Conservation (phyloP, 257 asterid genomes). For the Solanum pennellii region DNA sequence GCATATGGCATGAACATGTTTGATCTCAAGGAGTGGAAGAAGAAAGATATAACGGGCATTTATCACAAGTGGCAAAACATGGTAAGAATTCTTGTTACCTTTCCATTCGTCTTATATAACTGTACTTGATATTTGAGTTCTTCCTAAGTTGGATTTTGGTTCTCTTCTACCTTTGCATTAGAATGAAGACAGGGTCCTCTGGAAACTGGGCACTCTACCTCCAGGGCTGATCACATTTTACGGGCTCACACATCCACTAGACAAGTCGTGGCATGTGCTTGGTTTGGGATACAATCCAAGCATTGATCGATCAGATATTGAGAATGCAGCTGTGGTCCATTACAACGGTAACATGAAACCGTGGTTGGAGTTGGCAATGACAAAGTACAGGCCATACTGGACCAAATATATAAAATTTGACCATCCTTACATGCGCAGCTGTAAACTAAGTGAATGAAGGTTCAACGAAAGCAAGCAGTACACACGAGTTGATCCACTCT, state of each 20-base stretch:
- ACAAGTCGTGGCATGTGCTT: conserved; percentile 96
- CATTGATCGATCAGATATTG: conserved; percentile 65
- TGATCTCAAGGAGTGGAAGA: conserved; percentile 93
- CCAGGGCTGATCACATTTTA: conserved; percentile 93
- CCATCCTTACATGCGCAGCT: conserved; percentile 64
- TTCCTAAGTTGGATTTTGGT: not conserved
- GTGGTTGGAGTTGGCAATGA: conserved; percentile 95
- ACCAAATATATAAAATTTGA: conserved; percentile 70
- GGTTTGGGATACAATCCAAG: conserved; percentile 96
- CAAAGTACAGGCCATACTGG: conserved; percentile 85
- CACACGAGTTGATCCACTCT: conserved; percentile 1
- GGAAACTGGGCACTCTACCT: conserved; percentile 98
- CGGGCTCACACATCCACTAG: conserved; percentile 85
- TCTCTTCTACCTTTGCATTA: conserved; percentile 11
- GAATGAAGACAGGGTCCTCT: conserved; percentile 88
- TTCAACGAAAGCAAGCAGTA: conserved; percentile 2
- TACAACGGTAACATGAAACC: conserved; percentile 99
- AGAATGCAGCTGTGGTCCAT: conserved; percentile 90
- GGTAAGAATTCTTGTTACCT: conserved; percentile 27
- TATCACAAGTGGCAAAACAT: conserved; percentile 98
- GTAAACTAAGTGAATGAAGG: conserved; percentile 63
- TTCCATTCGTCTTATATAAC: not conserved
- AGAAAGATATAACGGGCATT: conserved; percentile 91
- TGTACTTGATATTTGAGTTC: not conserved
- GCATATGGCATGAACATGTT: conserved; percentile 98